Base-by-base conservation (phyloP, 768 basidiomycete genomes). In the Russula olivacea region DNA sequence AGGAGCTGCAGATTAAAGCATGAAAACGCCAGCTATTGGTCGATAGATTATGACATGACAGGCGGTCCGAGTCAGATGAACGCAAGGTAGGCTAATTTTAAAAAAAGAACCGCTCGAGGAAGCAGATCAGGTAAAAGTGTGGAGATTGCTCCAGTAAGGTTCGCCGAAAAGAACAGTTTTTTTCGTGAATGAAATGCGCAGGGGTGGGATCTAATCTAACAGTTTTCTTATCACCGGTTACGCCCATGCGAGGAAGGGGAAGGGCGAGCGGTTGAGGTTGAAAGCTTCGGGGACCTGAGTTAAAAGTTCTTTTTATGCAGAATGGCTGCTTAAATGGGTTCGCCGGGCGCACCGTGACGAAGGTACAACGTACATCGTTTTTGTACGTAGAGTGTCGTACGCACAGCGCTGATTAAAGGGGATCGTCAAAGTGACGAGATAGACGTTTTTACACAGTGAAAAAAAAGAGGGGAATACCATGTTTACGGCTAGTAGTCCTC, bases 231-330 rank as follows among this genome's bases (percentile, higher is more conserved):
- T 52, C 51, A 21, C 34, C 32, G 25, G 34, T 32, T 14, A 54
- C 23, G 2, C 36, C 53, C 21, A 53, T 21, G 36, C 12, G 36
- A 36, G 36, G 36, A 36, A 36, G 34, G 14, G 23, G 52, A 53
- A n/a, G 36, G 38, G 53, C 53, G 23, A 40, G 53, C 53, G 21
- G 53, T 54, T 38, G 53, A 47, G 21, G 53, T 54, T 38, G 53
- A 47, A 47, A 9, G 14, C n/a, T 23, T 54, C 53, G 53, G 53
- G 53, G 53, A 54, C 53, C 53, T 54, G 53, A 38, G 53, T 17
- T 21, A 4, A n/a, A 43, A n/a, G 7, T 47, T 21, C 11, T 32
- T 54, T 38, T 54, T 54, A 54, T 54, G 53, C 36, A 17, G n/a
- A 36, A 25, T 25, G 8, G 53, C 34, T 38, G 23, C 53, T 54